phyloP scores from a whole-genome alignment of 1,284 basidiomycete species.

The Blastosporella zonata region DNA sequence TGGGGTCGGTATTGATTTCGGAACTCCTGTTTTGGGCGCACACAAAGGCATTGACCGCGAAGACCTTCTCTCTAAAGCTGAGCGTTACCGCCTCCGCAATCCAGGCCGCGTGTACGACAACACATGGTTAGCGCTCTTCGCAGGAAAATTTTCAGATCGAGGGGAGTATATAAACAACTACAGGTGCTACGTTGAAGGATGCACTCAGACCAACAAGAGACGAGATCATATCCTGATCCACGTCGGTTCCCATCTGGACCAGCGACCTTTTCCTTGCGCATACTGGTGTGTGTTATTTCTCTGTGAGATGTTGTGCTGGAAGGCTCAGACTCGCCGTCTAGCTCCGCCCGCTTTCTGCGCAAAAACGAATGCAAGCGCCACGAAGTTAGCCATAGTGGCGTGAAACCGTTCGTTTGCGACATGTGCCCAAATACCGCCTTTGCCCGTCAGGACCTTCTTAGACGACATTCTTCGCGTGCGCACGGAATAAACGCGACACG shows the following conservation, averaged over 20 bases:
- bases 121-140: conserved; percentile 60
- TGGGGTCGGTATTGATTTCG: conserved; percentile 27
- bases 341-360: conserved; percentile 59
- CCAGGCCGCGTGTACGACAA: conserved; percentile 57
- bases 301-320: not conserved
- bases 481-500: conserved; percentile 35
- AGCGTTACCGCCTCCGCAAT: conserved; percentile 47
- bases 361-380: conserved; percentile 76
- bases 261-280: conserved; percentile 58
- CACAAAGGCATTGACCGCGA: conserved; percentile 54
- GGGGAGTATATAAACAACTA: conserved; percentile 59
- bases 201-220: conserved; percentile 62
- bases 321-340: conserved; percentile 24
- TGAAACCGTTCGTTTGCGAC: conserved; percentile 54
- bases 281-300: conserved; percentile 45
- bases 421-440: conserved; percentile 52
- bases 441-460: conserved; percentile 62
- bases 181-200: conserved; percentile 62
- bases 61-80: conserved; percentile 52
- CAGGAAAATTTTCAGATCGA: conserved; percentile 54
- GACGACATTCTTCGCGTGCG: conserved; percentile 54
- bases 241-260: conserved; percentile 65
- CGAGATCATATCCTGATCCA: conserved; percentile 71
- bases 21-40: conserved; percentile 52
- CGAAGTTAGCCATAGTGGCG: conserved; percentile 57